Conservation (phyloP, 2,329 filamentous ascomycete species). For the Graphilbum sp. region DNA sequence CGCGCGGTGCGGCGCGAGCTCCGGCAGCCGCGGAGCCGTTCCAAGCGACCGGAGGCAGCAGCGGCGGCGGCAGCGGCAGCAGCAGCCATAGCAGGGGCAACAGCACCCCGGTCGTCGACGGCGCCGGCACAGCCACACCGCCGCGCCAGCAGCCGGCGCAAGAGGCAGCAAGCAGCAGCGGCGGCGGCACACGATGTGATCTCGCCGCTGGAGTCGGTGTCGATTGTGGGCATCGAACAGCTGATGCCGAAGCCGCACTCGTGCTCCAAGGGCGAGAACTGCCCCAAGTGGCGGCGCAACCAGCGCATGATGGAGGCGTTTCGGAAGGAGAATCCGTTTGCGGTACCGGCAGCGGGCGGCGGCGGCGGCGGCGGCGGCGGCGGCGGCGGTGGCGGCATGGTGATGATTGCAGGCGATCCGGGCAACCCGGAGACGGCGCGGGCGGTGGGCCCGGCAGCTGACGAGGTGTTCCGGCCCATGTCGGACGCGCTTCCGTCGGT, state of each 20-base stretch:
- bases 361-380: not conserved
- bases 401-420: slow-evolving; percentile 64
- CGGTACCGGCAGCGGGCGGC: slow-evolving; percentile 30
- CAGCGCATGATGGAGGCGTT: slow-evolving; percentile 63
- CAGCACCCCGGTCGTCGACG: too few relatives aligned
- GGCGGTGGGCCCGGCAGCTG: slow-evolving; percentile 30
- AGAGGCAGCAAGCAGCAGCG: too few relatives aligned
- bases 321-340: slow-evolving; percentile 57
- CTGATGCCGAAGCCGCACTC: slow-evolving; percentile 68
- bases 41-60: slow-evolving; percentile 13
- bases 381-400: slow-evolving; percentile 34
- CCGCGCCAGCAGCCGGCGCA: slow-evolving; percentile 22
- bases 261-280: slow-evolving; percentile 76
- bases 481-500: slow-evolving; percentile 69
- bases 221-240: slow-evolving; percentile 85
- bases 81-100: too few relatives aligned
- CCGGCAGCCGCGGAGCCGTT: slow-evolving; percentile 14
- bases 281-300: slow-evolving; percentile 66
- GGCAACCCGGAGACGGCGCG: slow-evolving; percentile 55
- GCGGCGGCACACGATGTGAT: slow-evolving; percentile 50
- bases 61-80: not conserved
- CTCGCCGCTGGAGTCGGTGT: slow-evolving; percentile 68
- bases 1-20: slow-evolving; percentile 30
- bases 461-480: slow-evolving; percentile 42
- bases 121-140: slow-evolving; percentile 16